Evolutionary conservation across 148 eudicot genomes (phyloP), one percentile per base, ranked within the genome.

Genomic region (Cornus florida): DNA sequence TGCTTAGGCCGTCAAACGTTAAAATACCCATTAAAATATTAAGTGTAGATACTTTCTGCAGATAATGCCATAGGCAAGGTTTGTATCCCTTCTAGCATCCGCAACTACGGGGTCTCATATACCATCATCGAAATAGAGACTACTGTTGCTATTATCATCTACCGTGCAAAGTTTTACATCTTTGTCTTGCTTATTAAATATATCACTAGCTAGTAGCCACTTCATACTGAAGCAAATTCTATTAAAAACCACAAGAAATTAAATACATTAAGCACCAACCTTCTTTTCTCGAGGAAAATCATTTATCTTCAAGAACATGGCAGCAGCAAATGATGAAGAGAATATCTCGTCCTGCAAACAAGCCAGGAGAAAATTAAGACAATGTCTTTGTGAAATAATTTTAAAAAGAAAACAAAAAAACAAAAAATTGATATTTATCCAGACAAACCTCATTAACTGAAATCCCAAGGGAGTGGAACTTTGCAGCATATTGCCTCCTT

Each of bases 301-400:
- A 76, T 90, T 83, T 57, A 88, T 85, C 78, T 92, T 88, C 75
- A 93, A 86, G 85, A 85, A 93, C 97, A 93, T 92, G 57, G 97
- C 90, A 0, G 97, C 97, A 23, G 97, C 97, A 82, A 92, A 95
- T 9, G 98, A 93, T 24, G 97, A 93, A 46, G 88, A 85, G 82
- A 93, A 92, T 8, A 93, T 92, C 87, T 95, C 99, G 22, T 93
- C 99, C 95, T 95, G 90, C 71, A 74, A 43, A 69, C 24, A 57
- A 70, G 50, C 33, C 65, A 24, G 53, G 50, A 78, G 13, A 60
- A 28, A 59, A 9, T 38, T 4, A 7, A 48, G 28, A 31, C 23
- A 7, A 14, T 22, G 33, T 6, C 22, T 39, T 62, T 39, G 13
- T 7, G 7, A 35, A 65, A 17, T 6, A 39, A 4, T 32, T n/a